Evolutionary conservation across 164 flowering plant genomes (phyloP).

Genomic region (Berberis thunbergii): DNA sequence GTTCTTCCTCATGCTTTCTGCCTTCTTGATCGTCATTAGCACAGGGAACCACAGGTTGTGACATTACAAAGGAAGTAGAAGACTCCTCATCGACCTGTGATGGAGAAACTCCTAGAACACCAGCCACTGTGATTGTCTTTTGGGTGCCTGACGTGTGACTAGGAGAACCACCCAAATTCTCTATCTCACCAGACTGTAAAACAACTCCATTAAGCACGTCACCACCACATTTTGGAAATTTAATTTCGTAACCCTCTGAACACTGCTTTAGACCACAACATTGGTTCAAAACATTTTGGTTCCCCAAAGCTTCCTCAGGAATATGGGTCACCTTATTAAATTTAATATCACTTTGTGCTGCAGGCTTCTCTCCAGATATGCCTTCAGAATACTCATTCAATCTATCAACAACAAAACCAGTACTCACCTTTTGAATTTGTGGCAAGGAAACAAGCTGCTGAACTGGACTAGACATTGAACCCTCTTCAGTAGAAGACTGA

Average conservation of each 20-base stretch:
- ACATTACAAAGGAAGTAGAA: background rate
- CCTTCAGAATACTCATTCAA: constrained; percentile 4
- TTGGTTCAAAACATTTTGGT: constrained; percentile 10
- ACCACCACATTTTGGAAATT: background rate
- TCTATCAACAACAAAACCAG: constrained; percentile 1
- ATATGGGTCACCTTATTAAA: constrained; percentile 2
- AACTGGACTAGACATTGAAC: background rate
- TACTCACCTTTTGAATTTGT: constrained; percentile 3
- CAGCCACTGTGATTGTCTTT: constrained; percentile 4
- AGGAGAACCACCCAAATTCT: background rate
- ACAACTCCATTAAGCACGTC: background rate
- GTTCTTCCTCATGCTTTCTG: constrained; percentile 3
- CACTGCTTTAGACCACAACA: constrained; percentile 12
- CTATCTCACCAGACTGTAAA: constrained; percentile 1
- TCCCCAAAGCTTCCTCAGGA: constrained; percentile 9
- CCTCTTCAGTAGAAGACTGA: constrained; percentile 2
- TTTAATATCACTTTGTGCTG: background rate
- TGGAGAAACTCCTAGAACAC: background rate
- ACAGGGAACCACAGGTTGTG: constrained; percentile 4
- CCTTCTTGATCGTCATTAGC: background rate
- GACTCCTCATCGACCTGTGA: background rate
- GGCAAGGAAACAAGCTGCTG: constrained; percentile 6
- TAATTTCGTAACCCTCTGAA: constrained; percentile 5
- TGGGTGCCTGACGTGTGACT: constrained; percentile 1
- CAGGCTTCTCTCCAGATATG: constrained; percentile 7